Evolutionary conservation across 1,284 basidiomycete species (phyloP), one percentile per base, ranked within the genome.

Genomic region (Caloboletus inedulis): DNA sequence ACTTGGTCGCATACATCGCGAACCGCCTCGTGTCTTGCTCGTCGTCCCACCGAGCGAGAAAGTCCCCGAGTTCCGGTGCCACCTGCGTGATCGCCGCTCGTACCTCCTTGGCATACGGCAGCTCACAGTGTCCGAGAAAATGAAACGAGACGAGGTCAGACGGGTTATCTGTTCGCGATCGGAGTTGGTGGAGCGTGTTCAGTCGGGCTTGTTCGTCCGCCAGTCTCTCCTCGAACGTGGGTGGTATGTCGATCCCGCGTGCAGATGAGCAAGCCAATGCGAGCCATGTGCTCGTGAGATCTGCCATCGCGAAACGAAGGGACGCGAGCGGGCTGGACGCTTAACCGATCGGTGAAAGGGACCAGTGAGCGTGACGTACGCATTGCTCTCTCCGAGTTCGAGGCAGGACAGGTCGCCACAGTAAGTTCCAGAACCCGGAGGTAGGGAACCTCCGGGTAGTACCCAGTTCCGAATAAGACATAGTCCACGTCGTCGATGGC

Each of bases 401-500:
- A 13, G 19, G 37, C 9, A 19, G 30, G 18, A 16, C 30, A 23
- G 36, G 29, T 23, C 21, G 14, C 2, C 3, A 7, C 14, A 7
- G 33, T 19, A 4, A 53, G 47, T 12, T 63, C 54, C 18, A 74
- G 61, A 6, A 76, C 69, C n/a, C 69, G 69, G n/a, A 79, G 61
- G 58, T 78, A 76, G 8, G 68, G 62, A 3, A 75, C 71, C 12
- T 68, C 59, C 10, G 73, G 73, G 25, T 61, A 69, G 43, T 78
- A 79, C 2, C 77, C 78, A 2, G 76, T 78, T 10, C 74, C 76
- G 18, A 74, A 62, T 12, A 77, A 51, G 21, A 80, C 70, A 12
- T 59, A 30, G 51, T 78, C 76, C n/a, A 79, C 63, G 34, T 72
- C 68, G 6, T 61, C 57, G 36, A 78, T 62, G 3, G 57, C 57